A percentile compares a stretch with the other conserved stretches of the same genome.
Conservation (phyloP, 768 basidiomycete species). For the Peribolospora kevripleyi region DNA sequence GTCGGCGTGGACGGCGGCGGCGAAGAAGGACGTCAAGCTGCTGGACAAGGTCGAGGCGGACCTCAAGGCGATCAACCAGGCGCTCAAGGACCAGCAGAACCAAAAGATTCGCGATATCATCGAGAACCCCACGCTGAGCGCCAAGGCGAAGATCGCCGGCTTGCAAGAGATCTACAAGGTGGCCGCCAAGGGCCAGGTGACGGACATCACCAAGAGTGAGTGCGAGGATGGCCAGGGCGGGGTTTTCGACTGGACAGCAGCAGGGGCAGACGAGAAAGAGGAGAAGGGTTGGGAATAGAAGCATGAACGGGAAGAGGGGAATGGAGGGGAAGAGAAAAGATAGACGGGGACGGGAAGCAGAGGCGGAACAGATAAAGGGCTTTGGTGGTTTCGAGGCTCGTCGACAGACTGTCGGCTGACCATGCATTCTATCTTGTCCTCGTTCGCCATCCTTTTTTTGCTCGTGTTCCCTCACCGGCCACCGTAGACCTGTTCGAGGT, state of each 20-base stretch:
- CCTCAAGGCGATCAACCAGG: conserved; percentile 41
- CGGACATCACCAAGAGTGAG: conserved; percentile 39
- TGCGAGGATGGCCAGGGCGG: conserved; percentile 32
- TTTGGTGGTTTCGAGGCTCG: too few species aligned
- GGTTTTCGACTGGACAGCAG: conserved; percentile 29
- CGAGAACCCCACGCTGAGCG: conserved; percentile 71
- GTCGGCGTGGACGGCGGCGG: conserved; percentile 15
- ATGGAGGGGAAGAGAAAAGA: too few species aligned
- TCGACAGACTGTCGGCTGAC: conserved; percentile 26
- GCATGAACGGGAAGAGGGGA: too few species aligned
- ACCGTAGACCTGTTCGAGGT: conserved; percentile 43
- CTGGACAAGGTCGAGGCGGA: conserved; percentile 72
- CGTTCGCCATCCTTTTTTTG: conserved; percentile 34
- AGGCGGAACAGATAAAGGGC: too few species aligned
- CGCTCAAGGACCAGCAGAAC: conserved; percentile 32
- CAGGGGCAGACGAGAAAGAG: conserved; percentile 43
- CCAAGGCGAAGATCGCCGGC: conserved; percentile 44
- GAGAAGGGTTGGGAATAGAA: conserved; percentile 16
- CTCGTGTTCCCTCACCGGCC: conserved; percentile 48
- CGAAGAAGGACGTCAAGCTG: conserved; percentile 28
- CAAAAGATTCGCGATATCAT: conserved; percentile 48
- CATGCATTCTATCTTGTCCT: conserved; percentile 36
- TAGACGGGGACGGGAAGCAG: too few species aligned
- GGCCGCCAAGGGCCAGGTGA: conserved; percentile 28
- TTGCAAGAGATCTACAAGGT: conserved; percentile 39